Percentiles rank a stretch among this genome's conserved stretches.
Evolutionary conservation across 2,329 filamentous ascomycete genomes (phyloP).

Genomic region (Ceratocystis diversiconidia): DNA sequence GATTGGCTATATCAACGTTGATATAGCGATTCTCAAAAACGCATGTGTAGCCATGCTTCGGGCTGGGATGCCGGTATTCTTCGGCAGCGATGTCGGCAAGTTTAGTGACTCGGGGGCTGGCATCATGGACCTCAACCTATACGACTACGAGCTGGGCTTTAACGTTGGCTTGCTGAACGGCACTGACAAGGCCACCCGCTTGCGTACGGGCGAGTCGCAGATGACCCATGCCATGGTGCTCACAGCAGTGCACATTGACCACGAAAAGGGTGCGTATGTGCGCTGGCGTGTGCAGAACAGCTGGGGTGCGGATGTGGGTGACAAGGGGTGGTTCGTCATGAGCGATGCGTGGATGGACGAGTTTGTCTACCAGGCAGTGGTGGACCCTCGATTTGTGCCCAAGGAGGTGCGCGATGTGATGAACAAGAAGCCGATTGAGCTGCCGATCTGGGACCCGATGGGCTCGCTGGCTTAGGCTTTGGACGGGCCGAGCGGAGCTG

Average conservation of each 20-base stretch:
- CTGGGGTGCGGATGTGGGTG: constrained; percentile 57
- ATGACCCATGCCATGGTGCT: constrained; percentile 94
- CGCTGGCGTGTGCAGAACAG: constrained; percentile 81
- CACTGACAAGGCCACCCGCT: constrained; percentile 60
- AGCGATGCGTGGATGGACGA: constrained; percentile 65
- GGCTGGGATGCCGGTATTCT: constrained; percentile 70
- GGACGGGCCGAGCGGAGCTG: neutral
- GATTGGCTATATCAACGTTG: constrained; percentile 72
- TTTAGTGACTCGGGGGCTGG: constrained; percentile 54
- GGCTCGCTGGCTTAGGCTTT: constrained; percentile 47
- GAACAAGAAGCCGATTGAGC: constrained; percentile 51
- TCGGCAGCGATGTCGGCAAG: constrained; percentile 77
- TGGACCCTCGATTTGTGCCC: constrained; percentile 55
- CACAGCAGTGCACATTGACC: constrained; percentile 67
- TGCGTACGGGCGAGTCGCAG: constrained; percentile 58
- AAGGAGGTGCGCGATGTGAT: constrained; percentile 56
- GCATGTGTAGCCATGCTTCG: constrained; percentile 65
- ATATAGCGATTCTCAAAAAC: constrained; percentile 55
- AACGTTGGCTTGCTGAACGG: constrained; percentile 53
- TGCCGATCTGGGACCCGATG: constrained; percentile 73
- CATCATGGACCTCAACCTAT: constrained; percentile 66
- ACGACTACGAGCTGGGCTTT: constrained; percentile 74
- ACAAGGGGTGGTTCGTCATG: constrained; percentile 83
- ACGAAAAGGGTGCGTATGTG: constrained; percentile 45
- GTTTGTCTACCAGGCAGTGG: constrained; percentile 75